Evolutionary conservation across 2,329 filamentous ascomycete genomes (phyloP), one percentile per base, ranked within the genome.

Genomic region (Zasmidium cellare): DNA sequence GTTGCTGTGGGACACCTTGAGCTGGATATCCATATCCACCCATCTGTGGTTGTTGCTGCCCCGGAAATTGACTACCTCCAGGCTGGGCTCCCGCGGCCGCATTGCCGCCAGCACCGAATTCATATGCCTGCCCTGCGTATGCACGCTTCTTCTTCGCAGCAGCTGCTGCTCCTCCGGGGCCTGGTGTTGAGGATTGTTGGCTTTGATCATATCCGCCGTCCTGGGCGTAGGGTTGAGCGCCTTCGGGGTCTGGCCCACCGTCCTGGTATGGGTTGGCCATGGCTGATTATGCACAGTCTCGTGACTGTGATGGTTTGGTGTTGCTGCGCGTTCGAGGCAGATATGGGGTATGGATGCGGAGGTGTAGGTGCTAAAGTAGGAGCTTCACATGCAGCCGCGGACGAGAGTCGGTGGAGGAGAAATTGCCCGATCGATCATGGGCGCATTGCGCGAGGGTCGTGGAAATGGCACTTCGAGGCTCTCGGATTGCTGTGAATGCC

Each of bases 111-210:
- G 85, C 84, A 51, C 90, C 91, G 69, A 97, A 94, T 59, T 96
- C 93, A 76, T 96, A 99, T 47, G 93, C 93, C 75, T 96, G 90
- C 57, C 91, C 91, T 55, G 94, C 94, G 79, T 97, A 97, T 57
- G 90, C 88, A 80, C 92, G 85, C 84, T 96, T 96, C 85, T 96
- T 97, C 80, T 92, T 92, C 20, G 60, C 66, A 16, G 64, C 67
- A 16, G 64, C 67, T 24, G 61, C 64, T 28, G 64, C 65, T 24
- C 47, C 49, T 3, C 58, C 60, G 14, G 63, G 51, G 28, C 67
- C 65, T 11, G 66, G 65, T 35, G 66, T 58, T 22, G 59, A 44
- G 35, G 35, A 41, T 20, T 58, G 55, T 38, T 63, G 53, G 11
- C 25, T 28, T 58, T 68, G 60, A 11, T 61, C 61, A 35, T 67